phyloP scores from a whole-genome alignment of 352 stramenopile genomes.

The Globisporangium camurandrum region DNA sequence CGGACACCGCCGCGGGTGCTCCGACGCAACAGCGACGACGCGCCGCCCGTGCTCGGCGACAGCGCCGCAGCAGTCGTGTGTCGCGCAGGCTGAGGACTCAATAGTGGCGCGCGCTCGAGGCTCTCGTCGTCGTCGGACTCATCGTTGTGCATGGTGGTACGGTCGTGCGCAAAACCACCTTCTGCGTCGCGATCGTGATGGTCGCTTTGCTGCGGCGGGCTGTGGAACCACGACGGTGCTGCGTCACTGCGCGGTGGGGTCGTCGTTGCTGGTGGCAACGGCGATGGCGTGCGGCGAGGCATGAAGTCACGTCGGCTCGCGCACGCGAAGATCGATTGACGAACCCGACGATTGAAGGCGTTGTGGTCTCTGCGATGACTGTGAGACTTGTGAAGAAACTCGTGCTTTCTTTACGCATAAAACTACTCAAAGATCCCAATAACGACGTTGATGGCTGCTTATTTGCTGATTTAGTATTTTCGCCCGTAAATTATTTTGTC shows the following conservation, averaged over 20 bases:
- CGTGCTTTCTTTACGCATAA: too few relatives aligned
- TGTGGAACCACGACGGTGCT: constrained; percentile 10
- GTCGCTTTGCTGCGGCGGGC: constrained; percentile 1
- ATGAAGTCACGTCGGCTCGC: too few relatives aligned
- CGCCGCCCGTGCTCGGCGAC: constrained; percentile 44
- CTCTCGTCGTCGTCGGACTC: constrained; percentile 16
- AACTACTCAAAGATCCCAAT: too few relatives aligned
- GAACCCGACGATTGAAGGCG: too few relatives aligned
- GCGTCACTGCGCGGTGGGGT: constrained; percentile 8
- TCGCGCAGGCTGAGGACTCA: constrained; percentile 14
- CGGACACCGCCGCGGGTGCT: constrained; percentile 33
- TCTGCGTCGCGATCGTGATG: constrained; percentile 10
- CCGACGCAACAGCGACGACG: constrained; percentile 26
- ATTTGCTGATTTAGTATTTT: too few relatives aligned
- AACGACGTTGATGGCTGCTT: too few relatives aligned
- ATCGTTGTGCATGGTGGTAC: constrained; percentile 1
- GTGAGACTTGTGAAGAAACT: too few relatives aligned
- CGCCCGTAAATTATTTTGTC: too few relatives aligned
- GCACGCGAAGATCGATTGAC: too few relatives aligned
- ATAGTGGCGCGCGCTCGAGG: constrained; percentile 36
- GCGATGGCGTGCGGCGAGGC: too few relatives aligned
- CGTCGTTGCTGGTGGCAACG: too few relatives aligned
- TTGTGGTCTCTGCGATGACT: too few relatives aligned
- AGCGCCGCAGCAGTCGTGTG: constrained; percentile 27
- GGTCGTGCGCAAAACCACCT: background rate